A percentile compares a stretch with the other conserved stretches of the same genome.
Evolutionary conservation across 2,329 filamentous ascomycete genomes (phyloP).

Genomic region (Aureobasidium namibiae): DNA sequence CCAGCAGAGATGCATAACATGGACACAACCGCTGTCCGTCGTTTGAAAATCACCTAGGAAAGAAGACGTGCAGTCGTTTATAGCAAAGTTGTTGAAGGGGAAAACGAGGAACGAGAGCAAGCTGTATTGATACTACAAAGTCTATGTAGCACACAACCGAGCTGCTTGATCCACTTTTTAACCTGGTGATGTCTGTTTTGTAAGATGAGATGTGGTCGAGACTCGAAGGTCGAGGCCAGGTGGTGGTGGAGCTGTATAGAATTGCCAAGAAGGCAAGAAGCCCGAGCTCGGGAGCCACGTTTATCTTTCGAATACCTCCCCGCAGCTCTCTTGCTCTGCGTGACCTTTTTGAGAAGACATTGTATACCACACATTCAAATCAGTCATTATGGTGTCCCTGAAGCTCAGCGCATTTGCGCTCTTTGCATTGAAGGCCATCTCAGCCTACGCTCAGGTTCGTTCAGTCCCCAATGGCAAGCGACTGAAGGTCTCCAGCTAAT

Average conservation of each 20-base stretch:
- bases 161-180: not conserved
- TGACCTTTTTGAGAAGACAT: not conserved
- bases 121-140: not conserved
- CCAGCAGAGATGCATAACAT: slow-evolving; percentile 49
- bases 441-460: slow-evolving; percentile 32
- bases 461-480: not conserved
- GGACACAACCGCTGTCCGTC: slow-evolving; percentile 49
- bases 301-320: not conserved
- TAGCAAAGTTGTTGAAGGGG: not conserved
- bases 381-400: slow-evolving; percentile 59
- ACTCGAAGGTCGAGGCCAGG: not conserved
- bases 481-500: not conserved
- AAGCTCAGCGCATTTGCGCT: slow-evolving; percentile 64
- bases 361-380: not conserved
- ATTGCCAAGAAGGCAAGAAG: slow-evolving; percentile 2
- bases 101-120: not conserved
- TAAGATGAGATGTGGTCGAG: not conserved
- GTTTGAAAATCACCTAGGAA: slow-evolving; percentile 27
- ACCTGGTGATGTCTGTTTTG: not conserved
- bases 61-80: not conserved
- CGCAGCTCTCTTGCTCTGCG: not conserved
- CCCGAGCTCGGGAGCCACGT: not conserved
- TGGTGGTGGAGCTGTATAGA: not conserved
- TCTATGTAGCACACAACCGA: not conserved
- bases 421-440: slow-evolving; percentile 59